phyloP scores from a whole-genome alignment of 2,329 filamentous ascomycete species.

The Macrophomina tecta region DNA sequence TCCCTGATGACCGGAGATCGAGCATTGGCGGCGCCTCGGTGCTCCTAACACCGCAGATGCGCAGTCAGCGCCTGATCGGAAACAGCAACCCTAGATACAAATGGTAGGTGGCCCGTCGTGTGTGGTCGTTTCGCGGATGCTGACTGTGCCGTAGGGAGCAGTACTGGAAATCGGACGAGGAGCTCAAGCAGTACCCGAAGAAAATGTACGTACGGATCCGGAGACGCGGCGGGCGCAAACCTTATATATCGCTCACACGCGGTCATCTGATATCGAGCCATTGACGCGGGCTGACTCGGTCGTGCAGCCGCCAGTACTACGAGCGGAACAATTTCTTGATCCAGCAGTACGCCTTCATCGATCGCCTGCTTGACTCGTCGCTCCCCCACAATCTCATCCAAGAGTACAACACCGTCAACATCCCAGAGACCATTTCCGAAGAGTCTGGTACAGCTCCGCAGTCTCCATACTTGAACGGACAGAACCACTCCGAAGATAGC shows the following conservation, averaged over 20 bases:
- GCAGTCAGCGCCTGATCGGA: constrained; percentile 86
- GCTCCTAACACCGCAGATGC: constrained; percentile 68
- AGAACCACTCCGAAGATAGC: constrained; percentile 33
- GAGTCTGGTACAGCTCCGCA: constrained; percentile 55
- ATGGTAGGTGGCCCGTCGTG: constrained; percentile 57
- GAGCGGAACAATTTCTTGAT: constrained; percentile 87
- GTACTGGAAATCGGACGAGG: constrained; percentile 82
- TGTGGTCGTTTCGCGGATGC: background rate
- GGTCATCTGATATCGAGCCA: constrained; percentile 28
- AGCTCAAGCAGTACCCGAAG: constrained; percentile 74
- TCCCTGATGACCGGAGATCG: constrained; percentile 38
- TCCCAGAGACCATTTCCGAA: constrained; percentile 79
- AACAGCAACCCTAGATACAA: constrained; percentile 84
- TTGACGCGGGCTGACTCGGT: constrained; percentile 24
- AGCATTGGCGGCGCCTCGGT: constrained; percentile 49
- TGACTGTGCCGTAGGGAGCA: constrained; percentile 59
- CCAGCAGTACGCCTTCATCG: constrained; percentile 92
- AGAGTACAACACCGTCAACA: constrained; percentile 74
- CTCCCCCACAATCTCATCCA: constrained; percentile 91
- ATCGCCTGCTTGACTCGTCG: constrained; percentile 86
- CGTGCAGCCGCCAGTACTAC: constrained; percentile 75
- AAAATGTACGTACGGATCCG: constrained; percentile 60
- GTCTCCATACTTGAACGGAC: constrained; percentile 29
- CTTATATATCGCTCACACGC: background rate
- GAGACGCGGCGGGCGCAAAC: background rate